Percentiles rank a stretch among this genome's conserved stretches.
Evolutionary conservation across 495 filamentous ascomycete species (phyloP).

Genomic region (Penicillium psychrofluorescens): DNA sequence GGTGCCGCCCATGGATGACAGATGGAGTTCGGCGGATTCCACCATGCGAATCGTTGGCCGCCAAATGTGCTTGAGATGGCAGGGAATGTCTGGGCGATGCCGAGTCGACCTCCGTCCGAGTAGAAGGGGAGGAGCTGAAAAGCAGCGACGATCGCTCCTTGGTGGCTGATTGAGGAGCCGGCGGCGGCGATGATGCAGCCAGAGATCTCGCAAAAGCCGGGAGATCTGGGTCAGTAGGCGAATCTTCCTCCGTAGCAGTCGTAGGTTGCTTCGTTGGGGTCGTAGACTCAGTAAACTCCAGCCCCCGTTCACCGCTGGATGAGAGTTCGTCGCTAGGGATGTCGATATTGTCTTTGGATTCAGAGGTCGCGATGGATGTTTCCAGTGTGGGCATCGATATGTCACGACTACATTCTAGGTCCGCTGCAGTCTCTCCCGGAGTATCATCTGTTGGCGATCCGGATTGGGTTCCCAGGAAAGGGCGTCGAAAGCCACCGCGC

Average conservation of each 20-base stretch:
- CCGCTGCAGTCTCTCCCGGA: conserved; percentile 40
- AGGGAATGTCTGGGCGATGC: conserved; percentile 9
- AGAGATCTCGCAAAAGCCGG: conserved; percentile 4
- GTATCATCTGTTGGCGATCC: conserved; percentile 37
- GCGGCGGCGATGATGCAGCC: conserved; percentile 17
- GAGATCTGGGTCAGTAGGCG: conserved; percentile 9
- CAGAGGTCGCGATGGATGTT: conserved; percentile 30
- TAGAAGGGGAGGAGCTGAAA: conserved; percentile 47
- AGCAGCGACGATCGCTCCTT: conserved; percentile 48
- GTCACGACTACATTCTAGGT: conserved; percentile 37
- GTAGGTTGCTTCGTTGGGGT: conserved; percentile 1
- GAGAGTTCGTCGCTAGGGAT: conserved; percentile 6
- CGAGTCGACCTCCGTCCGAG: conserved; percentile 13
- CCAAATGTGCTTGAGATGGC: conserved; percentile 7
- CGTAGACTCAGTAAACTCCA: neutral
- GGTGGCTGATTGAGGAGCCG: conserved; percentile 39
- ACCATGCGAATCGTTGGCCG: conserved; percentile 12
- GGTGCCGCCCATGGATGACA: conserved; percentile 28
- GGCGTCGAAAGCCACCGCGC: conserved; percentile 25
- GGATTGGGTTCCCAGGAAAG: conserved; percentile 11
- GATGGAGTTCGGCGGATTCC: conserved; percentile 30
- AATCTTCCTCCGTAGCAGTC: conserved; percentile 3
- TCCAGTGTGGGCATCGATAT: conserved; percentile 45
- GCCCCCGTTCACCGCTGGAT: conserved; percentile 1
- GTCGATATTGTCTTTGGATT: conserved; percentile 10